Evolutionary conservation across 257 asterid species (phyloP).

Genomic region (Euphrasia confusa): DNA sequence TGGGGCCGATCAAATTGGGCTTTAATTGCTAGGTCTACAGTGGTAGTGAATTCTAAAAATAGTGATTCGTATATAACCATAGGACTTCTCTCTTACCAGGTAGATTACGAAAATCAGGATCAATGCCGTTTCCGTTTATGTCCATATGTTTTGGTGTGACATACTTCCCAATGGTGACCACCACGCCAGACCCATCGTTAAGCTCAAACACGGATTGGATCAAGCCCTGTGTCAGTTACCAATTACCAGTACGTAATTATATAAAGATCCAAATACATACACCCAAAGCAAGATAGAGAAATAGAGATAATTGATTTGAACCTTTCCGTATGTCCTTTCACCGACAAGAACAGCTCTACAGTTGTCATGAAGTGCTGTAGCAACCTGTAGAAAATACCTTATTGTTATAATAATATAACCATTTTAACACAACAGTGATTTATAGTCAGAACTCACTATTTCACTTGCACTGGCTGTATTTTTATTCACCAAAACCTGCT

Average conservation of each 20-base stretch:
- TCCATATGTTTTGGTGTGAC: slow-evolving; percentile 85
- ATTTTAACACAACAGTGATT: slow-evolving; percentile 18
- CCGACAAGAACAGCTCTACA: slow-evolving; percentile 98
- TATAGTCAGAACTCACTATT: slow-evolving; percentile 65
- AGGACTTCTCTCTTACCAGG: slow-evolving; percentile 50
- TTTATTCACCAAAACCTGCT: slow-evolving; percentile 93
- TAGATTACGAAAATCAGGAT: slow-evolving; percentile 77
- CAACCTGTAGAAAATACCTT: slow-evolving; percentile 61
- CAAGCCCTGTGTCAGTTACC: slow-evolving; percentile 57
- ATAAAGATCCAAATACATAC: not conserved
- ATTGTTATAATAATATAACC: slow-evolving; percentile 3
- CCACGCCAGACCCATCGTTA: slow-evolving; percentile 91
- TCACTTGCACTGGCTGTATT: slow-evolving; percentile 99
- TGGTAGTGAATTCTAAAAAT: no score
- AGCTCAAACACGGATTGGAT: slow-evolving; percentile 98
- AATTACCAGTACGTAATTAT: not conserved
- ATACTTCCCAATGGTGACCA: slow-evolving; percentile 90
- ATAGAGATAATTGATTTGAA: slow-evolving; percentile 26
- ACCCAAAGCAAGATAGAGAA: not conserved
- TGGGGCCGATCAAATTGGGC: no score
- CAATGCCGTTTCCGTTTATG: slow-evolving; percentile 87
- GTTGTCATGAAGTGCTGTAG: slow-evolving; percentile 98
- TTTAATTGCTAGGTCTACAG: no score
- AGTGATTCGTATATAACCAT: no score
- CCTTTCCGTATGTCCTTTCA: slow-evolving; percentile 96